These are phyloP conservation scores for Microstegium vimineum DNA, from an alignment of 176 grass and related monocot species.

Conservation along the genomic window DNA sequence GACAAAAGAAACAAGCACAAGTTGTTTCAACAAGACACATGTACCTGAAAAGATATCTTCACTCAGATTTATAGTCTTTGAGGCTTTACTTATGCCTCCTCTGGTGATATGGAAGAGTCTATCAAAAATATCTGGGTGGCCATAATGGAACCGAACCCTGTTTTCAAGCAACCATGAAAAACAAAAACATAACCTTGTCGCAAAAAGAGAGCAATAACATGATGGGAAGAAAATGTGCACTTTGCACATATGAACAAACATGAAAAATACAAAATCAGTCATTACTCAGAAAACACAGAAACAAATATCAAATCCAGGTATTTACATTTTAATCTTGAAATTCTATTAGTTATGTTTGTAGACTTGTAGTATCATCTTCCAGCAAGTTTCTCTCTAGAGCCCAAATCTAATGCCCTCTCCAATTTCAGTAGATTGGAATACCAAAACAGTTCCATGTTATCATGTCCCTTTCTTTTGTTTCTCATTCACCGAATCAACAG, in stretches of 20 bases:
- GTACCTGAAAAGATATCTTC: slow-evolving; percentile 98
- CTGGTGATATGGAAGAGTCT: slow-evolving; percentile 98
- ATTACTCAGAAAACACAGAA: not conserved
- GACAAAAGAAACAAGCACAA: not conserved
- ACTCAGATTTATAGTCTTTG: slow-evolving; percentile 95
- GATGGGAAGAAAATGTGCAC: slow-evolving; percentile 4
- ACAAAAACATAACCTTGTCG: not conserved
- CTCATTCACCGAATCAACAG: not conserved
- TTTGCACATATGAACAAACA: slow-evolving; percentile 12
- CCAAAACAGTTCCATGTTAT: not conserved
- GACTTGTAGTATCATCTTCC: not conserved
- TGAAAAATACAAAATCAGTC: not conserved
- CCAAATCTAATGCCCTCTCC: not conserved
- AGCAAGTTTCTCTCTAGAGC: not conserved
- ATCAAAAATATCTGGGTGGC: slow-evolving; percentile 98
- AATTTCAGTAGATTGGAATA: not conserved
- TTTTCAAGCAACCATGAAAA: slow-evolving; percentile 4
- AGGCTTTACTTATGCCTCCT: slow-evolving; percentile 97
- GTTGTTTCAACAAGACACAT: not conserved
- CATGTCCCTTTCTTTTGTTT: not conserved
- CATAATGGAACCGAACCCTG: slow-evolving; percentile 98
- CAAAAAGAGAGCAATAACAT: not conserved
- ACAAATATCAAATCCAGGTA: not conserved
- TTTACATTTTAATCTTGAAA: not conserved
- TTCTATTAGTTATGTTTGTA: not conserved